phyloP scores from a whole-genome alignment of 345 rosid genomes.

The Rhodomyrtus tomentosa region DNA sequence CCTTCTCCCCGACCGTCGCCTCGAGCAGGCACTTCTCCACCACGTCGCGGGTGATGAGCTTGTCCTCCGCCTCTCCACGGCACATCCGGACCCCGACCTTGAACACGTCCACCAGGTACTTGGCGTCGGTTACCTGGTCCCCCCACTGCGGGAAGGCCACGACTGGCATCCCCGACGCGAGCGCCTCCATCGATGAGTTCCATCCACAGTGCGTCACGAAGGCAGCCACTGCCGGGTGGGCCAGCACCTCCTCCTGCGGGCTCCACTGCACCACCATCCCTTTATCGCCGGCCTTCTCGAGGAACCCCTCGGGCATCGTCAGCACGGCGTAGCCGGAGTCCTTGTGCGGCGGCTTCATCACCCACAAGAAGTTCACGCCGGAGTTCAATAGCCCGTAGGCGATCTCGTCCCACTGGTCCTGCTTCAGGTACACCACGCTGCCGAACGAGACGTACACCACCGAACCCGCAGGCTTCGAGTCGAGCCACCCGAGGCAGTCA shows the following conservation, averaged over 20 bases:
- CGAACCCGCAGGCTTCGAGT: constrained; percentile 41
- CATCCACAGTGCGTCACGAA: constrained; percentile 88
- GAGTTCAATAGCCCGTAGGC: constrained; percentile 54
- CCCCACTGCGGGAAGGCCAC: constrained; percentile 79
- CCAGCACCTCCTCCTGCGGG: constrained; percentile 64
- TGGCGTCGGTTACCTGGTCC: constrained; percentile 73
- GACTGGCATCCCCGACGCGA: constrained; percentile 53
- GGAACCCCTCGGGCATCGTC: constrained; percentile 53
- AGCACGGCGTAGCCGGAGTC: constrained; percentile 15
- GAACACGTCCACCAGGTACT: constrained; percentile 49
- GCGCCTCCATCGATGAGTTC: constrained; percentile 79
- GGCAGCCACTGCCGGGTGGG: constrained; percentile 58
- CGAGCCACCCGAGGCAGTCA: constrained; percentile 71
- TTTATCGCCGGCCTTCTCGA: constrained; percentile 37
- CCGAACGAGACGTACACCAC: constrained; percentile 93
- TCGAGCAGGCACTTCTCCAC: constrained; percentile 50
- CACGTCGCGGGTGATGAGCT: constrained; percentile 48
- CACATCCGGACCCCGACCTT: constrained; percentile 55
- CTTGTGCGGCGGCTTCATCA: constrained; percentile 38
- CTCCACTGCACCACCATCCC: constrained; percentile 65
- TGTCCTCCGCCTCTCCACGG: constrained; percentile 52
- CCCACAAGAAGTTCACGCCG: constrained; percentile 62
- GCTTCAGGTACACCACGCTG: constrained; percentile 41
- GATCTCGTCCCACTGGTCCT: constrained; percentile 64
- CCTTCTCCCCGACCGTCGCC: constrained; percentile 41